Conservation (phyloP, 345 rosid species). For the Acer saccharum region DNA sequence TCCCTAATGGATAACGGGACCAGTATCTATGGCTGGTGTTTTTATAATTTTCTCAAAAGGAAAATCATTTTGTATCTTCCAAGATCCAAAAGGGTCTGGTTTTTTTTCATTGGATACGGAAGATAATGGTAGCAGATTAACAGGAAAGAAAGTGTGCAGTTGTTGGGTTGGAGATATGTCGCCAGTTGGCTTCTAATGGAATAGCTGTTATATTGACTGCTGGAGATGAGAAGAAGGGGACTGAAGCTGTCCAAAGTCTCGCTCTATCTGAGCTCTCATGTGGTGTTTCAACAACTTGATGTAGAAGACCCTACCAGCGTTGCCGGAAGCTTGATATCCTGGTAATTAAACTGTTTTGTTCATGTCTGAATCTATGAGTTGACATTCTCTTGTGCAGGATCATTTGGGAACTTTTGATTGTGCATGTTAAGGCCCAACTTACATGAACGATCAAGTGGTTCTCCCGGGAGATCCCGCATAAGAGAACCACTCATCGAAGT, state of each 20-base stretch:
- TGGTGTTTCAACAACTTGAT: slow-evolving; percentile 14
- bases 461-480: not conserved
- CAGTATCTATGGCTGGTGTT: not conserved
- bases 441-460: not conserved
- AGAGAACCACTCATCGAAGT: too few relatives aligned
- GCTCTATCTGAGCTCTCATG: not conserved
- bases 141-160: not conserved
- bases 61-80: not conserved
- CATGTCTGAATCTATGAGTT: not conserved
- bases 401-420: not conserved
- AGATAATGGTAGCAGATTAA: not conserved
- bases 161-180: slow-evolving; percentile 17
- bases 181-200: slow-evolving; percentile 11
- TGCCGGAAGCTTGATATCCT: slow-evolving; percentile 1
- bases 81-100: not conserved
- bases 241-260: slow-evolving; percentile 2
- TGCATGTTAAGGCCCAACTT: not conserved
- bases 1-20: not conserved
- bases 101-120: not conserved
- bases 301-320: not conserved
- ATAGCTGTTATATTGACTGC: slow-evolving; percentile 13
- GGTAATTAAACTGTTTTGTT: not conserved
- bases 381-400: not conserved
- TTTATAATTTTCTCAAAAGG: too few relatives aligned
- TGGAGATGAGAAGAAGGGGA: slow-evolving; percentile 13